These are phyloP conservation scores for Oldenlandia corymbosa DNA, from an alignment of 257 asterid species.

Conservation along the genomic window DNA sequence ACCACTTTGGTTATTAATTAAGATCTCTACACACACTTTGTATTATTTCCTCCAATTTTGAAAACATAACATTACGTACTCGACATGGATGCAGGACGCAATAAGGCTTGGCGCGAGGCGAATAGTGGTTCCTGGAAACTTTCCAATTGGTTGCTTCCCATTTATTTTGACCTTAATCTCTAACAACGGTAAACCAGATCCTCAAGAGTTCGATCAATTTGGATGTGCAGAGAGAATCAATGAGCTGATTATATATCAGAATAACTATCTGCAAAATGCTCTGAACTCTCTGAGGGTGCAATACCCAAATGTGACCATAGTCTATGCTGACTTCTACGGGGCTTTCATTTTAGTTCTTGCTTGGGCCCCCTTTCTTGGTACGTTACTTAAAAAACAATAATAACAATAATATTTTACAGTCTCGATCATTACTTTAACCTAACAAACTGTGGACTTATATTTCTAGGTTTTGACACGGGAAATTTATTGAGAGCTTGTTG, in stretches of 20 bases:
- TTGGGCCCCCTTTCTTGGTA: neutral
- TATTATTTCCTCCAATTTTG: too few species aligned
- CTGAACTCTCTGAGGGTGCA: neutral
- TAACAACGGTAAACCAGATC: neutral
- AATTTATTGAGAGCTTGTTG: neutral
- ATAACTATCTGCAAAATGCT: neutral
- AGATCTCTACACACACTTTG: too few species aligned
- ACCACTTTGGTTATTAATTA: too few species aligned
- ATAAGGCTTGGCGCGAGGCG: neutral
- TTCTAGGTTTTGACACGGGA: neutral
- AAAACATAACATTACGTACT: too few species aligned
- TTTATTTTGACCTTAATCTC: neutral
- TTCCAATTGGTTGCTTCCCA: constrained; percentile 1
- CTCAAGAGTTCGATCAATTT: neutral
- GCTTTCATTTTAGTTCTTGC: neutral
- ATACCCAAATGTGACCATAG: neutral
- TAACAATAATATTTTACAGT: too few species aligned
- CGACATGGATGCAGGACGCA: neutral
- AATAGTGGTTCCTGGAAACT: neutral
- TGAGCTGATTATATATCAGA: neutral
- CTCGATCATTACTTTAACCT: too few species aligned
- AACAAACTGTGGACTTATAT: too few species aligned
- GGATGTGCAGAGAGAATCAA: neutral
- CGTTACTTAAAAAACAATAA: too few species aligned
- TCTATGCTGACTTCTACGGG: neutral